phyloP scores from a whole-genome alignment of 768 basidiomycete species.

The Boletus sp. region DNA sequence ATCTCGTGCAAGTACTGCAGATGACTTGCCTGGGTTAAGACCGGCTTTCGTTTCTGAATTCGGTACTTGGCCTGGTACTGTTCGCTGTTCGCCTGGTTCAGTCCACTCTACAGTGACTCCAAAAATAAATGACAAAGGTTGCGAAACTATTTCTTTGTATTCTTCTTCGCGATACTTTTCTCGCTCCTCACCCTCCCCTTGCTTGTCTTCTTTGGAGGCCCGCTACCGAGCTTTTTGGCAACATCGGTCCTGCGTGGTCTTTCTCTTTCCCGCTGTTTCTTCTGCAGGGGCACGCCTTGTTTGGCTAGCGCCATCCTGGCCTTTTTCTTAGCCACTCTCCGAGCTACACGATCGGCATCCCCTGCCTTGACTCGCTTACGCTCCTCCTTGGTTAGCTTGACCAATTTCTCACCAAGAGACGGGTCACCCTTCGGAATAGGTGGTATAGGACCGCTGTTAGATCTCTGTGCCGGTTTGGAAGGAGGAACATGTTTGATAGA shows the following conservation, averaged over 20 bases:
- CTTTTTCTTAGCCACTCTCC: constrained; percentile 90
- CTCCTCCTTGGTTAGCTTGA: constrained; percentile 76
- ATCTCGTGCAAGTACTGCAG: neutral
- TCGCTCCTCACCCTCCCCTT: constrained; percentile 53
- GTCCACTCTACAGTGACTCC: neutral
- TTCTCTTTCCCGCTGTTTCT: constrained; percentile 46
- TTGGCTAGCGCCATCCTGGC: constrained; percentile 52
- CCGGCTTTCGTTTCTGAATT: neutral
- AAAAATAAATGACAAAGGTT: neutral
- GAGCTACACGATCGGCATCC: constrained; percentile 76
- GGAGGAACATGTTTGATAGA: constrained; percentile 13
- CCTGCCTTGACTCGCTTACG: constrained; percentile 78
- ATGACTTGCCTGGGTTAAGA: neutral
- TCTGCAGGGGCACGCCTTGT: constrained; percentile 35
- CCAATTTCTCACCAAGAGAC: constrained; percentile 71
- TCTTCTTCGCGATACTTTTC: constrained; percentile 50
- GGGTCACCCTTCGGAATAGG: constrained; percentile 75
- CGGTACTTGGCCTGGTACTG: neutral
- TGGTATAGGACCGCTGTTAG: constrained; percentile 7
- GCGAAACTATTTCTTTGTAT: constrained; percentile 49
- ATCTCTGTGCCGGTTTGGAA: constrained; percentile 3
- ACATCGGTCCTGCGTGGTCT: constrained; percentile 42
- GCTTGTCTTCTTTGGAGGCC: constrained; percentile 27
- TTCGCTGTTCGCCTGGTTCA: neutral
- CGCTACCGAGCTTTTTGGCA: constrained; percentile 20